Evolutionary conservation across 768 basidiomycete genomes (phyloP).

Genomic region (Lactarius sp.): DNA sequence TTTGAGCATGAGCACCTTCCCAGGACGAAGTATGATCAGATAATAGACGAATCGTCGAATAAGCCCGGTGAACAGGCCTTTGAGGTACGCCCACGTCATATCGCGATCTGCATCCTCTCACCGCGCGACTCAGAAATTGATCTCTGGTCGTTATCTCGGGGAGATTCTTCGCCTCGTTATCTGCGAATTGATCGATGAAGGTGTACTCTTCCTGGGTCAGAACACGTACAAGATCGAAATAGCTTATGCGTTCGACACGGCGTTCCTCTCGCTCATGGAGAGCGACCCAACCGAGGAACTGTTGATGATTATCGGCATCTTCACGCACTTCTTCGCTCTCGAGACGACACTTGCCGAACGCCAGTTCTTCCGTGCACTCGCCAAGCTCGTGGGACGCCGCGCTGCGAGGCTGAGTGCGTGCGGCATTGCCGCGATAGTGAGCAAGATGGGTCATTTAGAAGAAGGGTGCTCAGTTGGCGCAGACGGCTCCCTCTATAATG

Average conservation of each 20-base stretch:
- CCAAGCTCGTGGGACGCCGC: constrained; percentile 81
- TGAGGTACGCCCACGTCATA: constrained; percentile 47
- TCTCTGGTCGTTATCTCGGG: constrained; percentile 92
- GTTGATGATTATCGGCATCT: constrained; percentile 94
- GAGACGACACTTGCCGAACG: constrained; percentile 96
- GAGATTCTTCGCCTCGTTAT: constrained; percentile 95
- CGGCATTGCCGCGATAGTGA: constrained; percentile 94
- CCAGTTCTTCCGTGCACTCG: constrained; percentile 93
- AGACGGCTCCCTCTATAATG: constrained; percentile 94
- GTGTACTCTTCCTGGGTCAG: constrained; percentile 95
- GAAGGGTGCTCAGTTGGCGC: constrained; percentile 87
- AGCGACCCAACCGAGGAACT: constrained; percentile 96
- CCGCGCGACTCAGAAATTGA: constrained; percentile 61
- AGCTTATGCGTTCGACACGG: constrained; percentile 90
- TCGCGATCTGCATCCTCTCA: not conserved
- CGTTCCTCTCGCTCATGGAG: constrained; percentile 96
- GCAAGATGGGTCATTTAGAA: constrained; percentile 91
- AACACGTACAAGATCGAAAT: constrained; percentile 98
- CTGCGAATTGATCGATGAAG: constrained; percentile 93
- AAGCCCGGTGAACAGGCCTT: constrained; percentile 95
- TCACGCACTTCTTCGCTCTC: constrained; percentile 93
- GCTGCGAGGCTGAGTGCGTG: constrained; percentile 90
- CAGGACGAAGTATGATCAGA: constrained; percentile 88
- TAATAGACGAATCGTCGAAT: constrained; percentile 91
- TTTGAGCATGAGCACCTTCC: constrained; percentile 93